Evolutionary conservation across 441 rosid genomes (phyloP), one percentile per base, ranked within the genome.

Genomic region (Viola pubescens): DNA sequence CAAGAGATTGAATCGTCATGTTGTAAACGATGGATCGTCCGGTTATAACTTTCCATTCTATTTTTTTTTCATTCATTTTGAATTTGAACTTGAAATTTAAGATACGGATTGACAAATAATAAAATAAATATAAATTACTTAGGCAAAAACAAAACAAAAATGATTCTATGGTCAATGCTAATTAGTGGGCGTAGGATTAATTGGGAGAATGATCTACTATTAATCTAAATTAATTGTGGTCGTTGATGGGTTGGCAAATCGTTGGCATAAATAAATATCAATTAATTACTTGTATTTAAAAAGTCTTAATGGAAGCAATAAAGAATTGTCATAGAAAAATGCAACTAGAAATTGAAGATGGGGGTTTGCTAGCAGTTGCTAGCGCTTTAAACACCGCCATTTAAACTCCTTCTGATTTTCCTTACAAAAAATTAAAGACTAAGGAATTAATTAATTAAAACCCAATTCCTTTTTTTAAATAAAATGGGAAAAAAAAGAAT

Each of bases 251-350:
- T 26, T 48, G 34, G 13, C 44, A 54, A 54, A 14, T 51, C 48
- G 7, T 39, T 34, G 47, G 54, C 64, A 54, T 60, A 46, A 54
- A 46, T 60, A 26, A 26, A 26, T 2, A 26, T 26, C 3, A 26
- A 2, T 26, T 26, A 2, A 26, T 26, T 5, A 13, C 9, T 52
- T 46, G 46, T 14, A 26, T 12, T 40, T 47, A 13, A 19, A 49
- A 53, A 54, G 56, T 50, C 19, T 40, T 52, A 51, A 54, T 52
- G 58, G 63, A 41, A 59, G 68, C 74, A 56, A 66, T 70, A 54
- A 66, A 70, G 66, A 58, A 51, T 52, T 40, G 63, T 52, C 72
- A 40, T 44, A 26, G 64, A 66, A 60, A 67, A 42, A 51, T 64
- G 75, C 54, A 64, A 56, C 72, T 26, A 2, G 41, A 5, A 12